These are phyloP conservation scores for Euphorbia pulcherrima DNA, from an alignment of 345 rosid species.

Conservation along the genomic window DNA sequence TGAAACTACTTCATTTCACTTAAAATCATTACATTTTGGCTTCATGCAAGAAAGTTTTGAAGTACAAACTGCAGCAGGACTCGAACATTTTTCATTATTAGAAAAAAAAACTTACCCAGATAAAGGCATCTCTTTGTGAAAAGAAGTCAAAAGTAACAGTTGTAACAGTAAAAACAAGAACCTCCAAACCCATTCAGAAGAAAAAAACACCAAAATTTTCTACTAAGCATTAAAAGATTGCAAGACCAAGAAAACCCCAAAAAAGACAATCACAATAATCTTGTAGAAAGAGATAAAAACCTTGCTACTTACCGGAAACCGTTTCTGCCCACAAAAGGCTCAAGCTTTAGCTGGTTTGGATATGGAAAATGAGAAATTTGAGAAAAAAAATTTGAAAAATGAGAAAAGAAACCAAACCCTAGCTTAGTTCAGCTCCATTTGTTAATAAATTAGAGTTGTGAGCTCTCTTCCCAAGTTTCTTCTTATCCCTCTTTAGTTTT, in stretches of 20 bases:
- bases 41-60: background rate
- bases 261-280: background rate
- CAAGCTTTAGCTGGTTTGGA: conserved; percentile 1
- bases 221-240: background rate
- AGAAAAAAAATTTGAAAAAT: background rate
- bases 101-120: background rate
- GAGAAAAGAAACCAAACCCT: background rate
- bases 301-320: conserved; percentile 6
- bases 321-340: background rate
- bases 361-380: background rate
- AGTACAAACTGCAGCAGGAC: conserved; percentile 3
- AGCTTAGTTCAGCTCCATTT: background rate
- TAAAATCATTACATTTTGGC: background rate
- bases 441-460: too few relatives aligned
- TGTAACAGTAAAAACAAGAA: background rate
- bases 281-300: background rate
- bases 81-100: background rate
- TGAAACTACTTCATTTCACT: background rate
- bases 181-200: background rate
- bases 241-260: background rate
- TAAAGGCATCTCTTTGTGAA: background rate
- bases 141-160: conserved; percentile 1
- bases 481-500: background rate
- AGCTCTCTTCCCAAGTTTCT: conserved; percentile 21
- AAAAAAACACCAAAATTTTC: background rate